phyloP scores from a whole-genome alignment of 2,329 filamentous ascomycete species.

The Penicillium sp. region DNA sequence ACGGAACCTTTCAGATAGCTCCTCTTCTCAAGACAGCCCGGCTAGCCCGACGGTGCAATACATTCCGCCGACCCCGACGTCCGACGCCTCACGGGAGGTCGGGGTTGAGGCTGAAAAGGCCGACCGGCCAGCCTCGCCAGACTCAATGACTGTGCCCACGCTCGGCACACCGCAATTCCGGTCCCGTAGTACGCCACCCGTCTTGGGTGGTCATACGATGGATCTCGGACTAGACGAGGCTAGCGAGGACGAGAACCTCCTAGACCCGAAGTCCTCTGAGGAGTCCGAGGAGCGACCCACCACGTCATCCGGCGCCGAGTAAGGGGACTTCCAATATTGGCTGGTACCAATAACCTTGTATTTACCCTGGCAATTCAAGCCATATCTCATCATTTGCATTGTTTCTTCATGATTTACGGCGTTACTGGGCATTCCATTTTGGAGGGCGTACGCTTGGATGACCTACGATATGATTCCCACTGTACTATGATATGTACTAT shows the following conservation, averaged over 20 bases:
- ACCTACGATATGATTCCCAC: constrained; percentile 12
- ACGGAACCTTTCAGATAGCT: constrained; percentile 38
- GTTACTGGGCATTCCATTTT: constrained; percentile 4
- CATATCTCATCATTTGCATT: background rate
- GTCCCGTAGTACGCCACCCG: constrained; percentile 34
- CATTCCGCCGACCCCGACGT: constrained; percentile 41
- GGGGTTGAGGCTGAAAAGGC: constrained; percentile 21
- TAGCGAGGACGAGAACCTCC: constrained; percentile 4
- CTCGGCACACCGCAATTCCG: constrained; percentile 25
- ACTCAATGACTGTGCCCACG: constrained; percentile 22
- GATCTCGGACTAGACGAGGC: constrained; percentile 9
- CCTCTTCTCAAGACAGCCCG: constrained; percentile 28
- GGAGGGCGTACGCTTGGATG: constrained; percentile 8
- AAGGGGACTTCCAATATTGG: background rate
- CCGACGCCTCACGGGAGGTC: constrained; percentile 24
- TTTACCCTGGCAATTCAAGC: background rate
- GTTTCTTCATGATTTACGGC: constrained; percentile 5
- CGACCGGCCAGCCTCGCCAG: constrained; percentile 14
- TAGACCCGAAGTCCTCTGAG: background rate
- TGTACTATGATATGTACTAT: constrained; percentile 5
- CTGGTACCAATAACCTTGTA: constrained; percentile 1
- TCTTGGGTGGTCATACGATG: constrained; percentile 19
- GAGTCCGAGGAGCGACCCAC: background rate
- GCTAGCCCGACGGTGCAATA: constrained; percentile 37
- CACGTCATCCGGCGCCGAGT: background rate